Evolutionary conservation across 2,329 filamentous ascomycete species (phyloP).

Genomic region (Tolypocladium album): DNA sequence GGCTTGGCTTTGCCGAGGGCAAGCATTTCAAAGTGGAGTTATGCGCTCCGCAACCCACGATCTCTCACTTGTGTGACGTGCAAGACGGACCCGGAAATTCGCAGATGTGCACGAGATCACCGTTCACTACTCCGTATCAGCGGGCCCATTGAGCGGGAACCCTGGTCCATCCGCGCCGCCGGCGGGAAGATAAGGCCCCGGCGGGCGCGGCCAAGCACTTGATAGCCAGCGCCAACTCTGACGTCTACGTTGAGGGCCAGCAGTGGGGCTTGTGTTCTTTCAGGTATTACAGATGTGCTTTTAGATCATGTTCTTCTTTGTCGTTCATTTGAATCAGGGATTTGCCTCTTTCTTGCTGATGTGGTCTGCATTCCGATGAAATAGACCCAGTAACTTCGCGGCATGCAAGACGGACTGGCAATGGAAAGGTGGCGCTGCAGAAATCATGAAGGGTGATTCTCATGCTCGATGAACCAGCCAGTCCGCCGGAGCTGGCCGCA

Average conservation of each 20-base stretch:
- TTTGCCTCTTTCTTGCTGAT: neutral
- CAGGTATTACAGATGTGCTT: no score
- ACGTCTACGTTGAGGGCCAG: neutral
- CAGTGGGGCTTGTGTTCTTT: no score
- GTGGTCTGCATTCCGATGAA: no score
- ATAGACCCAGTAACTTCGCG: neutral
- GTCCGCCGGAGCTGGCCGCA: neutral
- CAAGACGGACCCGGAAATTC: neutral
- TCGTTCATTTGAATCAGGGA: neutral
- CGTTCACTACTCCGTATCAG: neutral
- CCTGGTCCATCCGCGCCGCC: neutral
- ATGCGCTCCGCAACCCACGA: neutral
- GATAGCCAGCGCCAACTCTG: neutral
- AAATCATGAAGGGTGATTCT: neutral
- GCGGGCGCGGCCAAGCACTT: neutral
- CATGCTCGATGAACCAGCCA: no score
- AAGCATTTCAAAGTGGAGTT: neutral
- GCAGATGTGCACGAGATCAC: neutral
- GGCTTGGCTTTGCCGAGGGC: neutral
- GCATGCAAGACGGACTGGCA: neutral
- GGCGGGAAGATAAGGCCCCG: neutral
- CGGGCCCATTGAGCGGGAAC: neutral
- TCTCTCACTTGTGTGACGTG: neutral
- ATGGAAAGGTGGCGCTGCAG: neutral
- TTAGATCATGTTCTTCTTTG: neutral